Evolutionary conservation across 805 yeast species (phyloP).

Genomic region (Candida sakaeoensis): DNA sequence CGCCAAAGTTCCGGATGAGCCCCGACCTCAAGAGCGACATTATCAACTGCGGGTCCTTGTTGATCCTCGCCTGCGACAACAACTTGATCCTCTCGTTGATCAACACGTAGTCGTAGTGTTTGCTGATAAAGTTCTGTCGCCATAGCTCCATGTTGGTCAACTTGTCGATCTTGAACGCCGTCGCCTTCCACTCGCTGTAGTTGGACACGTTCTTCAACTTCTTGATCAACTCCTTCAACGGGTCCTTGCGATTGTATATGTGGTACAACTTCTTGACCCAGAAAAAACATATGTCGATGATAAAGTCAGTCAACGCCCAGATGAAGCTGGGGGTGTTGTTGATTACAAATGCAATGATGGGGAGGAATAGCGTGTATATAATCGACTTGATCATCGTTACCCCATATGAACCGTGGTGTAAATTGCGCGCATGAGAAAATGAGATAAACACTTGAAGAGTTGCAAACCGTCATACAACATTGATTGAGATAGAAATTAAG

Average conservation of each 20-base stretch:
- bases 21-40: slow-evolving; percentile 77
- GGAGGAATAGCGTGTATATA: slow-evolving; percentile 12
- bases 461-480: too few relatives aligned
- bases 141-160: slow-evolving; percentile 46
- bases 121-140: slow-evolving; percentile 81
- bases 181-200: slow-evolving; percentile 69
- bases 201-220: slow-evolving; percentile 49
- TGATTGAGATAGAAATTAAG: too few relatives aligned
- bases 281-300: slow-evolving; percentile 43
- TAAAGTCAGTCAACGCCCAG: slow-evolving; percentile 41
- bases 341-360: slow-evolving; percentile 24
- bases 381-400: slow-evolving; percentile 6
- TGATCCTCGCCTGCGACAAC: slow-evolving; percentile 57
- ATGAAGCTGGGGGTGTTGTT: slow-evolving; percentile 37
- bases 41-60: slow-evolving; percentile 53
- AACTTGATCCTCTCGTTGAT: slow-evolving; percentile 70
- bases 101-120: slow-evolving; percentile 77
- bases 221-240: slow-evolving; percentile 45
- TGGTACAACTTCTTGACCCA: slow-evolving; percentile 41
- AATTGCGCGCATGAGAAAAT: neutral
- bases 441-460: too few relatives aligned
- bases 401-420: neutral
- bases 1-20: slow-evolving; percentile 84
- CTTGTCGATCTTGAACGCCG: slow-evolving; percentile 48
- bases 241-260: slow-evolving; percentile 37